phyloP scores from a whole-genome alignment of 331 rosid species.

The Phaseolus coccineus region DNA sequence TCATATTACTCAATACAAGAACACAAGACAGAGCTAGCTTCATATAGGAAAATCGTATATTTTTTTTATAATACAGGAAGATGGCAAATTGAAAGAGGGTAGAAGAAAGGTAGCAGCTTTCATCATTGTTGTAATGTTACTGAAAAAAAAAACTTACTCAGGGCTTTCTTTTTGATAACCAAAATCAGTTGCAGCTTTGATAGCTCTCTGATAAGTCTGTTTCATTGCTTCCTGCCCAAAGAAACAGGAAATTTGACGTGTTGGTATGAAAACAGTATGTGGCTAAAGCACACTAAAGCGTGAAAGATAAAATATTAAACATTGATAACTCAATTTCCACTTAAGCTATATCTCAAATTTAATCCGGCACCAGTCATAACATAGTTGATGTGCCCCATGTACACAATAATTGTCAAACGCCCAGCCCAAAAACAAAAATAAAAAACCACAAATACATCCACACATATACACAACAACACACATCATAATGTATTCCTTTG shows the following conservation, averaged over 20 bases:
- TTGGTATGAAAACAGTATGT: constrained; percentile 17
- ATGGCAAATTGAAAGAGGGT: constrained; percentile 5
- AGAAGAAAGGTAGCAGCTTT: neutral
- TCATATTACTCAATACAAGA: constrained; percentile 4
- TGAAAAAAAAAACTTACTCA: constrained; percentile 66
- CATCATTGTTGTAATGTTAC: constrained; percentile 9
- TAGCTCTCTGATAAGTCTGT: constrained; percentile 91
- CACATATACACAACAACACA: neutral
- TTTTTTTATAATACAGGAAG: neutral
- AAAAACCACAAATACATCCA: neutral
- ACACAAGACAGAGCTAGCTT: neutral
- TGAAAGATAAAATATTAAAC: constrained; percentile 6
- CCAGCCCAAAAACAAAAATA: neutral
- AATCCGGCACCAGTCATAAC: constrained; percentile 12
- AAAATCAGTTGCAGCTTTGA: constrained; percentile 89
- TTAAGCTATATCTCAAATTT: constrained; percentile 1
- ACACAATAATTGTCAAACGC: neutral
- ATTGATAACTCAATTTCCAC: neutral
- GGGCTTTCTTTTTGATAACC: constrained; percentile 94
- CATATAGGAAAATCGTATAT: constrained; percentile 12
- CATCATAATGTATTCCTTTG: neutral
- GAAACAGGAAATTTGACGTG: constrained; percentile 18
- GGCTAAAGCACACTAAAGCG: constrained; percentile 1
- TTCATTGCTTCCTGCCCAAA: constrained; percentile 85
- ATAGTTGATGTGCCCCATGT: neutral